Percentiles rank a stretch among this genome's conserved stretches.
These are phyloP conservation scores for Isatis lusitanica DNA, from an alignment of 441 rosid genomes.

Conservation along the genomic window DNA sequence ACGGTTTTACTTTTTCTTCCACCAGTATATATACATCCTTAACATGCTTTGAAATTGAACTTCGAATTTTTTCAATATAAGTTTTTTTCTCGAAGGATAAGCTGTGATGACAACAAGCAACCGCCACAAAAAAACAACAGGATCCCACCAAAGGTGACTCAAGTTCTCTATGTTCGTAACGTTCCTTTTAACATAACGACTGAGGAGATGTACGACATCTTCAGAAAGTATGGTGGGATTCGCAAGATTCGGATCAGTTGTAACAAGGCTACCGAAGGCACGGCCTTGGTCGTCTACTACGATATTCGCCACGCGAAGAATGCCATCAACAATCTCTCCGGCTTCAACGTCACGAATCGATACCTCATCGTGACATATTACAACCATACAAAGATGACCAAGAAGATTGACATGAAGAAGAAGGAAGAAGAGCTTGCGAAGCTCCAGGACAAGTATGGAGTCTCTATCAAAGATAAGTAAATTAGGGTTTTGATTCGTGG, in stretches of 20 bases:
- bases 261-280: conserved; percentile 84
- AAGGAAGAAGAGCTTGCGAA: conserved; percentile 81
- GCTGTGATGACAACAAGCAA: conserved; percentile 58
- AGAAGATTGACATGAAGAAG: conserved; percentile 95
- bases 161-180: conserved; percentile 90
- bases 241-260: conserved; percentile 90
- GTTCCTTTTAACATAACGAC: conserved; percentile 95
- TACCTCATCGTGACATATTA: conserved; percentile 85
- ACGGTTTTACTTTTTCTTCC: too few relatives aligned
- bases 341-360: conserved; percentile 93
- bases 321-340: conserved; percentile 96
- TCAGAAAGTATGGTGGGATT: conserved; percentile 92
- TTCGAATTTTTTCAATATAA: too few relatives aligned
- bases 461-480: conserved; percentile 87
- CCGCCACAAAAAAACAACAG: conserved; percentile 83
- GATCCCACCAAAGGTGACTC: conserved; percentile 89
- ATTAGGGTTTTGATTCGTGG: conserved; percentile 26
- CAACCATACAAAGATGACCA: conserved; percentile 95
- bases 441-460: conserved; percentile 96
- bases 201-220: conserved; percentile 99
- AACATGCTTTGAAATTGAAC: too few relatives aligned
- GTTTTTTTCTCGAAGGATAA: too few relatives aligned
- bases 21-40: too few relatives aligned
- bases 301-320: conserved; percentile 95
- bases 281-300: conserved; percentile 91